phyloP scores from a whole-genome alignment of 495 filamentous ascomycete genomes.

The Penicillium flavigenum region DNA sequence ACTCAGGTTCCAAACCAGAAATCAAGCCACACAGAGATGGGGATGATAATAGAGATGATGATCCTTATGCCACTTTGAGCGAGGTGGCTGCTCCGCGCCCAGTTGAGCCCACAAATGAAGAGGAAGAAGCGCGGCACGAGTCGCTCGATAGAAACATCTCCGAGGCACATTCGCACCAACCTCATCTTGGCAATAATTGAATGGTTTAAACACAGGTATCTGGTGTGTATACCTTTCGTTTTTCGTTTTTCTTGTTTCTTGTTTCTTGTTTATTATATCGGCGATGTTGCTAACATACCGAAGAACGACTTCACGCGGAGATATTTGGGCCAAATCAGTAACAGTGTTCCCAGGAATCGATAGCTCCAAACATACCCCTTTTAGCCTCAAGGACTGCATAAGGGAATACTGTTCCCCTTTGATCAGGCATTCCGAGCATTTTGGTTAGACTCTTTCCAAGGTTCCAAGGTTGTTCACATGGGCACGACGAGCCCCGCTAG shows the following conservation, averaged over 20 bases:
- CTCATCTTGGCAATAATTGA: conserved; percentile 9
- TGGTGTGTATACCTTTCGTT: too few relatives aligned
- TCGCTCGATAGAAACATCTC: neutral
- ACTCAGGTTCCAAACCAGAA: neutral
- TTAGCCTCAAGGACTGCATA: neutral
- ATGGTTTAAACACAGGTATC: neutral
- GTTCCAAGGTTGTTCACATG: too few relatives aligned
- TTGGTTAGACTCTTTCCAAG: neutral
- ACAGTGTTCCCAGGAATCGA: neutral
- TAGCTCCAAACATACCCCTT: neutral
- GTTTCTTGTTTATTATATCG: neutral
- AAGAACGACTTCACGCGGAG: too few relatives aligned
- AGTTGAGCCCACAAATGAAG: neutral
- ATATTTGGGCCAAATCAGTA: too few relatives aligned
- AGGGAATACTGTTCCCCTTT: neutral
- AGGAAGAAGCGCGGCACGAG: neutral
- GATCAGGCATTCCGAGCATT: neutral
- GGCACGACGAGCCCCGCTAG: too few relatives aligned
- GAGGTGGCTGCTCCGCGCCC: conserved; percentile 3
- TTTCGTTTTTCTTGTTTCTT: too few relatives aligned
- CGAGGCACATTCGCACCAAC: neutral
- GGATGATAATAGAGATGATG: neutral
- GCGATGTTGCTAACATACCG: neutral
- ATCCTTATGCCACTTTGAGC: neutral
- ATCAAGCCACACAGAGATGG: neutral